phyloP scores from a whole-genome alignment of 257 asterid species.

The Plantago elongata region DNA sequence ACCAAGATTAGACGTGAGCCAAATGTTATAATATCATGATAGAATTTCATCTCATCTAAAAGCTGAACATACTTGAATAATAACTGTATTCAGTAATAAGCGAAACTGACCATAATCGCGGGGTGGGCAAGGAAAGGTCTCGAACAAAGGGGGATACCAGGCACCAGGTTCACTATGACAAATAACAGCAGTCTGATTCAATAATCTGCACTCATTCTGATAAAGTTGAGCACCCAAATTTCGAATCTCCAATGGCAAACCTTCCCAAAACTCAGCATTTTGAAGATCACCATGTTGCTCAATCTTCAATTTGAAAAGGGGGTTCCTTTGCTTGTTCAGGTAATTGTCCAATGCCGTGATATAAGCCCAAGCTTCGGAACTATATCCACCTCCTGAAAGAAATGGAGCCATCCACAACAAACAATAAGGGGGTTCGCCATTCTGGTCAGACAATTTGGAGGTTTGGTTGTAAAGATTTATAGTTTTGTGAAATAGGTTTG shows the following conservation, averaged over 20 bases:
- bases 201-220: slow-evolving; percentile 36
- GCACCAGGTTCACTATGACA: slow-evolving; percentile 99
- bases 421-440: slow-evolving; percentile 41
- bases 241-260: slow-evolving; percentile 63
- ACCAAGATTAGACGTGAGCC: too few species aligned
- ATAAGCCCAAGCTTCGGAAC: slow-evolving; percentile 96
- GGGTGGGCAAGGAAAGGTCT: slow-evolving; percentile 76
- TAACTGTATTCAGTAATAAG: neutral
- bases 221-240: slow-evolving; percentile 47
- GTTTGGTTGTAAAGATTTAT: slow-evolving; percentile 19
- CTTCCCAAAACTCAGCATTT: slow-evolving; percentile 64
- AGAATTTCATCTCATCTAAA: neutral
- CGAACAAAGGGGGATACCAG: slow-evolving; percentile 78
- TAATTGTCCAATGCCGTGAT: slow-evolving; percentile 46
- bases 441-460: slow-evolving; percentile 18
- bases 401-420: slow-evolving; percentile 96
- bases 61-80: neutral
- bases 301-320: slow-evolving; percentile 51
- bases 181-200: slow-evolving; percentile 58
- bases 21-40: neutral
- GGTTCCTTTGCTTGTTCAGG: slow-evolving; percentile 31
- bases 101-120: slow-evolving; percentile 31
- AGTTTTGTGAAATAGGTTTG: slow-evolving; percentile 17
- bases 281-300: slow-evolving; percentile 75
- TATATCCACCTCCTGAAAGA: slow-evolving; percentile 89